phyloP scores from a whole-genome alignment of 176 grass and related monocot genomes.

The Eremochloa ophiuroides region DNA sequence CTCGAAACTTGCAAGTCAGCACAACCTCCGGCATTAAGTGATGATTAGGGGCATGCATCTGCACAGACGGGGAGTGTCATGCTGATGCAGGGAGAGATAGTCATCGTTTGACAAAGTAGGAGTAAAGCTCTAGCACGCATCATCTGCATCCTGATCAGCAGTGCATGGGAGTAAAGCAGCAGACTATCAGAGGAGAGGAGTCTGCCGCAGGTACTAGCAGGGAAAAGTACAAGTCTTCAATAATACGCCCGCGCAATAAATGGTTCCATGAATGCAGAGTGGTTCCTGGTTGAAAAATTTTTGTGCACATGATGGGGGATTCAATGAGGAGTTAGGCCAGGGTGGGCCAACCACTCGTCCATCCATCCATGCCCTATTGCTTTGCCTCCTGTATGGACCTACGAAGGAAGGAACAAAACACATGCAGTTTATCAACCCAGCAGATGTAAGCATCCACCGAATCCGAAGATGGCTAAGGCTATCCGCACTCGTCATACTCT shows the following conservation, averaged over 20 bases:
- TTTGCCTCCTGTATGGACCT: neutral
- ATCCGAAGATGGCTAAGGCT: no score
- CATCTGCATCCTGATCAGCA: neutral
- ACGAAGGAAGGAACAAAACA: slow-evolving; percentile 27
- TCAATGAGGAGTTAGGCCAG: neutral
- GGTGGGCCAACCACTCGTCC: neutral
- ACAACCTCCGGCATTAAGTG: neutral
- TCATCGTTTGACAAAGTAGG: neutral
- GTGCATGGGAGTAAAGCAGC: no score
- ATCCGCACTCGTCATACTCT: no score
- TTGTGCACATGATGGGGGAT: slow-evolving; percentile 3
- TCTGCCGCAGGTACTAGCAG: neutral
- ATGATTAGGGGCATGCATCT: neutral
- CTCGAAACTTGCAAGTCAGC: slow-evolving; percentile 8
- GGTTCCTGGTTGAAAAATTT: slow-evolving; percentile 37
- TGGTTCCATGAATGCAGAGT: slow-evolving; percentile 39
- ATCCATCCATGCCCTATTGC: neutral
- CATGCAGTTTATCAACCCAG: slow-evolving; percentile 18
- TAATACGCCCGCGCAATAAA: slow-evolving; percentile 38
- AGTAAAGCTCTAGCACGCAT: neutral
- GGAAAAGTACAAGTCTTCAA: slow-evolving; percentile 31
- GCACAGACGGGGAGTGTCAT: neutral
- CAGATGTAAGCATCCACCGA: slow-evolving; percentile 2
- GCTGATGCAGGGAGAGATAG: neutral
- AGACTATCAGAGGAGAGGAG: neutral